A percentile compares a stretch with the other conserved stretches of the same genome.
Evolutionary conservation across 495 filamentous ascomycete genomes (phyloP).

Genomic region (Talaromyces liani): DNA sequence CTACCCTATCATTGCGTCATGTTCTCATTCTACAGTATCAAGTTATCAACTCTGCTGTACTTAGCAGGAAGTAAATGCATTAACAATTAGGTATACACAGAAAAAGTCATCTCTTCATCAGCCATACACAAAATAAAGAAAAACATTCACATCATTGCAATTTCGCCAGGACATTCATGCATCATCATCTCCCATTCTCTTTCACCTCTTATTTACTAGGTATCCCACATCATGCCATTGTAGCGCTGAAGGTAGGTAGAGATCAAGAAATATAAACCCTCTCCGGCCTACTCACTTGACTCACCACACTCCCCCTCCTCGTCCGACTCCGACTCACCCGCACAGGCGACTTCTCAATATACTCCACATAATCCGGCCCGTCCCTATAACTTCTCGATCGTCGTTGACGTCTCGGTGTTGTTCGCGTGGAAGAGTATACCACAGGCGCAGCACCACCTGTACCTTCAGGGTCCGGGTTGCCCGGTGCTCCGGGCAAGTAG

Average conservation of each 20-base stretch:
- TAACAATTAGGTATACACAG: neutral
- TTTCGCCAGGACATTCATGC: neutral
- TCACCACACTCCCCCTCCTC: conserved; percentile 12
- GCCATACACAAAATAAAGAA: neutral
- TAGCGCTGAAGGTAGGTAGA: neutral
- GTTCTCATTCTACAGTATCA: neutral
- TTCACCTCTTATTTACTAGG: neutral
- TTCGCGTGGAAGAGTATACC: conserved; percentile 4
- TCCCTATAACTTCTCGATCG: conserved; percentile 11
- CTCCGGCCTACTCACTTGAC: conserved; percentile 22
- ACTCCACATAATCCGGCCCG: conserved; percentile 21
- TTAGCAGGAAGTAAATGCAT: neutral
- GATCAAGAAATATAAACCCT: conserved; percentile 27
- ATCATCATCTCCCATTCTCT: neutral
- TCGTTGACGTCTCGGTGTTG: conserved; percentile 11
- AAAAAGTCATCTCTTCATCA: neutral
- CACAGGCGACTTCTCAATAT: conserved; percentile 29
- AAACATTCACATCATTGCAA: neutral
- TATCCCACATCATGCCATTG: too few species aligned
- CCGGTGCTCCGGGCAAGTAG: conserved; percentile 16
- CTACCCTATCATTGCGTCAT: neutral
- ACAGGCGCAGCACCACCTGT: conserved; percentile 16
- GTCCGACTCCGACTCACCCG: conserved; percentile 13
- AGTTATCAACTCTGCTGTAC: too few species aligned
- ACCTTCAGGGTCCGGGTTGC: conserved; percentile 17